Evolutionary conservation across 768 basidiomycete genomes (phyloP).

Genomic region (Hirschioporus abietinus): DNA sequence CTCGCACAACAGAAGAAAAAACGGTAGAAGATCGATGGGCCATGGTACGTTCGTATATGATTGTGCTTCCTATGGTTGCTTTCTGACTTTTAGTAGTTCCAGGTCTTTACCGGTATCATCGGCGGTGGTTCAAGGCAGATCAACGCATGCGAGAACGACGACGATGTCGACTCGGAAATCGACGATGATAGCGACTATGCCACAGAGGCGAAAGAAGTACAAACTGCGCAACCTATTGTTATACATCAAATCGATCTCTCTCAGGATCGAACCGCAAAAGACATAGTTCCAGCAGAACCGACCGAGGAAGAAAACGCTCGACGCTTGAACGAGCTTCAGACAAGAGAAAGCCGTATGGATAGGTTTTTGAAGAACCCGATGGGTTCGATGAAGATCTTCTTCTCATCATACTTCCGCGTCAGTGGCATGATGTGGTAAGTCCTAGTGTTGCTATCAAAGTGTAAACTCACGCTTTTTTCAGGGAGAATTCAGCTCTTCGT

Average conservation of each 20-base stretch:
- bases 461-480: slow-evolving; percentile 19
- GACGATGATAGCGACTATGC: slow-evolving; percentile 23
- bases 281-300: slow-evolving; percentile 16
- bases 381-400: slow-evolving; percentile 50
- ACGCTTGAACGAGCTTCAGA: slow-evolving; percentile 20
- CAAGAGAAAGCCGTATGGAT: slow-evolving; percentile 26
- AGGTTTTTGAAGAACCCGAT: slow-evolving; percentile 63
- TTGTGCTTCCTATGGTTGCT: background rate
- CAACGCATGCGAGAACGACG: slow-evolving; percentile 26
- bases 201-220: slow-evolving; percentile 21
- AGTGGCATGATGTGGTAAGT: slow-evolving; percentile 68
- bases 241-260: slow-evolving; percentile 7
- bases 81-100: slow-evolving; percentile 38
- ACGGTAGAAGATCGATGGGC: slow-evolving; percentile 50
- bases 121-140: slow-evolving; percentile 33
- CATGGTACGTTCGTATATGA: slow-evolving; percentile 36
- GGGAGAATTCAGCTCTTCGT: slow-evolving; percentile 43
- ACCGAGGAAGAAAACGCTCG: slow-evolving; percentile 16
- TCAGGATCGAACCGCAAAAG: slow-evolving; percentile 17
- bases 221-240: background rate
- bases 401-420: slow-evolving; percentile 64
- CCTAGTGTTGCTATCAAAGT: slow-evolving; percentile 5
- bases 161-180: slow-evolving; percentile 21
- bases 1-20: slow-evolving; percentile 17
- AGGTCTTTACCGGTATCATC: slow-evolving; percentile 54